Conservation (phyloP, 139 green algal genomes). For the Eudorina sp. region DNA sequence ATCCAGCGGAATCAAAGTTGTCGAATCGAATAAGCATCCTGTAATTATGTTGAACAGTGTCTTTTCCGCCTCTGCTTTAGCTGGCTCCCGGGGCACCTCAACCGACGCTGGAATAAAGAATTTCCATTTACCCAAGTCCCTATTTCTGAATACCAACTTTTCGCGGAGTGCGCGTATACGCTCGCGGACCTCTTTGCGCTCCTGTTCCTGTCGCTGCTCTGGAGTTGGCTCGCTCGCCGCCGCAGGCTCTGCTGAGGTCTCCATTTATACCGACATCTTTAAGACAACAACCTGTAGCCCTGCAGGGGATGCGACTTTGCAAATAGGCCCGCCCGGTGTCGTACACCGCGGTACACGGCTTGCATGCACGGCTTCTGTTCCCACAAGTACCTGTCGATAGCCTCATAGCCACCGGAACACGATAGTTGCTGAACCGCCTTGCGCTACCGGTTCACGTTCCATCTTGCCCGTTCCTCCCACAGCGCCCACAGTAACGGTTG, state of each 20-base stretch:
- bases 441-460: too few relatives aligned
- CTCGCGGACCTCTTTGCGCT: conserved; percentile 5
- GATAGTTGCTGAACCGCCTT: too few relatives aligned
- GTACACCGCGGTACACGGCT: too few relatives aligned
- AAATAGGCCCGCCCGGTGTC: too few relatives aligned
- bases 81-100: conserved; percentile 21
- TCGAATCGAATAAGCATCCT: conserved; percentile 46
- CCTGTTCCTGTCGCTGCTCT: not conserved
- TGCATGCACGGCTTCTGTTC: too few relatives aligned
- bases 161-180: conserved; percentile 22
- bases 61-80: conserved; percentile 44
- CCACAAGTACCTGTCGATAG: too few relatives aligned
- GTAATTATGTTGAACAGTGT: conserved; percentile 38
- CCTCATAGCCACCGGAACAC: too few relatives aligned
- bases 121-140: conserved; percentile 32
- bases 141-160: conserved; percentile 30
- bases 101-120: not conserved
- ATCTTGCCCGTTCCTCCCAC: too few relatives aligned
- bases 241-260: not conserved
- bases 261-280: not conserved
- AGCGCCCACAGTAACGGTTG: too few relatives aligned
- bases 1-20: conserved; percentile 52
- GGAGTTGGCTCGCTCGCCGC: not conserved
- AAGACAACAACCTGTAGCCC: too few relatives aligned
- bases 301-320: too few relatives aligned